These are phyloP conservation scores for Diplosphaera chodatii DNA, from an alignment of 139 green algal genomes.

Conservation along the genomic window DNA sequence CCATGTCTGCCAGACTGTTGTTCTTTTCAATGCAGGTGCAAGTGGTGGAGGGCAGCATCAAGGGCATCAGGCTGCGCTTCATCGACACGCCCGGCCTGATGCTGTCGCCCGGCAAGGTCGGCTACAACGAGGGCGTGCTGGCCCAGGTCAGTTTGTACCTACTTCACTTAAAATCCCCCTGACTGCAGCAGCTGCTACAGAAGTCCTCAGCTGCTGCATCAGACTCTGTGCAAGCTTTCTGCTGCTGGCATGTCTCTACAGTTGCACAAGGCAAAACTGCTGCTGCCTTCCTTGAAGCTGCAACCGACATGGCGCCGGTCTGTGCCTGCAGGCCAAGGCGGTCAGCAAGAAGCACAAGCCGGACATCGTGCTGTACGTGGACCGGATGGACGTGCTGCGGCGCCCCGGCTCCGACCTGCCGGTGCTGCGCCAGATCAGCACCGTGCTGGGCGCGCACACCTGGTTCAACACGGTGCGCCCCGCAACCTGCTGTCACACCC, in stretches of 20 bases:
- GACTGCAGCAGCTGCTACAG: no score
- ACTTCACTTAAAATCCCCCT: no score
- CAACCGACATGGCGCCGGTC: no score
- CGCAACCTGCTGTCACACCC: no score
- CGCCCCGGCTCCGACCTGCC: constrained; percentile 37
- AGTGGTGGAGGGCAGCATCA: constrained; percentile 37
- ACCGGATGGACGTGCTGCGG: constrained; percentile 54
- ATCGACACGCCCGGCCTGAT: constrained; percentile 79
- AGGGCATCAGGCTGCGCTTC: constrained; percentile 58
- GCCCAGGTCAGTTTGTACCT: constrained; percentile 16
- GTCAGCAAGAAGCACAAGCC: constrained; percentile 54
- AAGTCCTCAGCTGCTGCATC: no score
- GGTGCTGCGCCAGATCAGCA: constrained; percentile 55
- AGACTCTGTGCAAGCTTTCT: no score
- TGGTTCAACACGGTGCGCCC: constrained; percentile 43
- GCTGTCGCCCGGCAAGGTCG: constrained; percentile 28
- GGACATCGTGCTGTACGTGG: constrained; percentile 73
- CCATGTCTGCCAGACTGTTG: no score
- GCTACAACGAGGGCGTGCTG: constrained; percentile 49
- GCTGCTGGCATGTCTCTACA: no score
- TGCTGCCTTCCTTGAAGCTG: no score
- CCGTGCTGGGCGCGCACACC: constrained; percentile 48
- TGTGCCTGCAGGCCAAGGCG: constrained; percentile 10
- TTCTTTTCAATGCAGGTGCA: constrained; percentile 19
- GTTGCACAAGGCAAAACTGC: no score